phyloP scores from a whole-genome alignment of 202 grass and related monocot genomes.

The Zizania palustris region DNA sequence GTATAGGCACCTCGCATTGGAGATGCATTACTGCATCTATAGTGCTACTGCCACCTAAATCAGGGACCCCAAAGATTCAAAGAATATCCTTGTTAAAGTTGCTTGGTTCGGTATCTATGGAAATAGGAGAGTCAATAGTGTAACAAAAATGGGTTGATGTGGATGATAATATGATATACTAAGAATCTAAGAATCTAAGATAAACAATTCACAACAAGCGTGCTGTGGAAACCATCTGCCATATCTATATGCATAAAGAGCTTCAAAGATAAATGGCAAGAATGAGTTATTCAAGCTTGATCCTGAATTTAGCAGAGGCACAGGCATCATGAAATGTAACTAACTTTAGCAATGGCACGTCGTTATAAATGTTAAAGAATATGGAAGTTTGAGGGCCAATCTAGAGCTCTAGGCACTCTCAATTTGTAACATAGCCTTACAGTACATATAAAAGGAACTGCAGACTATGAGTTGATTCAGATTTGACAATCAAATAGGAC shows the following conservation, averaged over 20 bases:
- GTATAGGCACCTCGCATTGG: no score
- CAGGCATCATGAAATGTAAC: background rate
- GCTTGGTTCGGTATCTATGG: background rate
- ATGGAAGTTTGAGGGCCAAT: slow-evolving; percentile 3
- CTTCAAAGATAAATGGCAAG: background rate
- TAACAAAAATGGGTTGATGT: background rate
- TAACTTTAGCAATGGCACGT: background rate
- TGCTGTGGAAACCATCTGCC: background rate
- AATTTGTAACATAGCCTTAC: slow-evolving; percentile 3
- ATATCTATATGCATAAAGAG: slow-evolving; percentile 14
- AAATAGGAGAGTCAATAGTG: background rate
- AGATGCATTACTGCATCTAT: no score
- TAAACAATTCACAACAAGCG: slow-evolving; percentile 6
- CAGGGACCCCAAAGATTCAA: slow-evolving; percentile 8
- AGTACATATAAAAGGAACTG: slow-evolving; percentile 12
- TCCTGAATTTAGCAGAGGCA: background rate
- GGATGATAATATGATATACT: background rate
- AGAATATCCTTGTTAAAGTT: background rate
- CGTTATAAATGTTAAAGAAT: background rate
- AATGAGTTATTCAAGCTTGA: slow-evolving; percentile 13
- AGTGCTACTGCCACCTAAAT: slow-evolving; percentile 13
- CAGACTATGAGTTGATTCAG: background rate
- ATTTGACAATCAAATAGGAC: slow-evolving; percentile 10
- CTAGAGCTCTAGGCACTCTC: background rate
- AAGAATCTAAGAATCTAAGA: no score